phyloP scores from a whole-genome alignment of 306 rosid genomes.

The Cajanus cajan region DNA sequence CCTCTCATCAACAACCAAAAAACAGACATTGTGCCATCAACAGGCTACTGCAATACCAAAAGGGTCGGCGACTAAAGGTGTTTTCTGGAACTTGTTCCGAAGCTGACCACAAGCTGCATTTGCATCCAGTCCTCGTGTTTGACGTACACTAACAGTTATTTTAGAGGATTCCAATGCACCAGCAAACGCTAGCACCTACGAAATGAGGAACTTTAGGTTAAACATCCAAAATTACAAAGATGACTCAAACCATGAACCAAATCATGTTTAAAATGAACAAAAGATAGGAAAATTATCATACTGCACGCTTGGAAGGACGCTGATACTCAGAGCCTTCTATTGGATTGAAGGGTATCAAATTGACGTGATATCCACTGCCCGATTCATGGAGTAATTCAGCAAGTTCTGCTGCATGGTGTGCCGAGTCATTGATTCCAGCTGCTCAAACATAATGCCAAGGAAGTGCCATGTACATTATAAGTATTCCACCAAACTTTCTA shows the following conservation, averaged over 20 bases:
- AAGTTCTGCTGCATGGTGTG: slow-evolving; percentile 80
- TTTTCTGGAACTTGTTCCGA: slow-evolving; percentile 80
- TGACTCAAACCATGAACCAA: slow-evolving; percentile 18
- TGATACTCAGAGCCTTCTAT: slow-evolving; percentile 84
- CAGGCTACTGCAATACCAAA: slow-evolving; percentile 58
- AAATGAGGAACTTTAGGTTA: slow-evolving; percentile 17
- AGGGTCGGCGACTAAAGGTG: slow-evolving; percentile 45
- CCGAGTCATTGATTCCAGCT: slow-evolving; percentile 94
- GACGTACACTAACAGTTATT: slow-evolving; percentile 75
- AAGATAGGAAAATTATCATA: slow-evolving; percentile 35
- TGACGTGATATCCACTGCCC: slow-evolving; percentile 76
- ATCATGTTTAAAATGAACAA: slow-evolving; percentile 8
- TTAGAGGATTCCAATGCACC: slow-evolving; percentile 70
- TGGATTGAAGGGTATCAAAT: slow-evolving; percentile 95
- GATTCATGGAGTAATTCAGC: slow-evolving; percentile 71
- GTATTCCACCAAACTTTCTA: slow-evolving; percentile 20
- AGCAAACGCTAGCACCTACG: slow-evolving; percentile 73
- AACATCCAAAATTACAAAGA: background rate
- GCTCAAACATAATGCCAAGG: slow-evolving; percentile 40
- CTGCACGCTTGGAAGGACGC: slow-evolving; percentile 86
- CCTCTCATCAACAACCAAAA: slow-evolving; percentile 22
- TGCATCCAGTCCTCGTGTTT: slow-evolving; percentile 94
- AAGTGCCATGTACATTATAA: background rate
- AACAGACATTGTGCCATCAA: slow-evolving; percentile 35
- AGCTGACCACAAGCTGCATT: slow-evolving; percentile 99